Evolutionary conservation across 129 eudicot species (phyloP), one percentile per base, ranked within the genome.

Genomic region (Lactuca sativa): DNA sequence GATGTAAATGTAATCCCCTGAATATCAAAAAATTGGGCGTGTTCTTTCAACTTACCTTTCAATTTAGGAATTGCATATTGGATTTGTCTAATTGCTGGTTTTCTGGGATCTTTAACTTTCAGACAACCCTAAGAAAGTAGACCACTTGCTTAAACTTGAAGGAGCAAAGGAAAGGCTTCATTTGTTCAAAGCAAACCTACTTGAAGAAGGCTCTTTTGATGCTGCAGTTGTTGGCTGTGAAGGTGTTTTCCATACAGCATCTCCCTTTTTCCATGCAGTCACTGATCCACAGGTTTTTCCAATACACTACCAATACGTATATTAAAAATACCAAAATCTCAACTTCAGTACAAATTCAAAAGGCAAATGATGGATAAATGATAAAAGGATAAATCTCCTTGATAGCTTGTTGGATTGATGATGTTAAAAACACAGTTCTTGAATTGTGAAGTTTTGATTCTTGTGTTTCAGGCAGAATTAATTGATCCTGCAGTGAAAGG

Each of bases 401-500:
- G 6, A 25, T 25, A 25, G 30, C 30, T 25, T 25, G 30, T 0
- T 25, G 30, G 30, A 25, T 25, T 25, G 30, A 25, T 25, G 30
- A 25, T 25, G 30, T 25, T 25, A 25, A 25, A 25, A 25, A 25
- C 30, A 25, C 30, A 0, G 30, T 25, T 25, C 30, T 25, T 25
- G 30, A 25, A 25, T 25, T 25, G 1, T 25, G 1, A 1, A 25
- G 30, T 25, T 25, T 25, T 25, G 30, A 25, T 25, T 31, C 32
- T 11, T 15, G 81, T 67, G 49, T 80, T 57, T 44, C 86, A 90
- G 97, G 78, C 84, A 17, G 95, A 88, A 47, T 55, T 92, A 80
- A 74, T 92, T 73, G 95, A 86, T 57, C 97, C 97, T n/a, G 96
- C 95, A 0, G 47, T 92, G 8, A 92, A 92, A 77, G 98, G 98